A percentile compares a stretch with the other conserved stretches of the same genome.
phyloP scores from a whole-genome alignment of 495 filamentous ascomycete genomes.

The Penicillium salamii region DNA sequence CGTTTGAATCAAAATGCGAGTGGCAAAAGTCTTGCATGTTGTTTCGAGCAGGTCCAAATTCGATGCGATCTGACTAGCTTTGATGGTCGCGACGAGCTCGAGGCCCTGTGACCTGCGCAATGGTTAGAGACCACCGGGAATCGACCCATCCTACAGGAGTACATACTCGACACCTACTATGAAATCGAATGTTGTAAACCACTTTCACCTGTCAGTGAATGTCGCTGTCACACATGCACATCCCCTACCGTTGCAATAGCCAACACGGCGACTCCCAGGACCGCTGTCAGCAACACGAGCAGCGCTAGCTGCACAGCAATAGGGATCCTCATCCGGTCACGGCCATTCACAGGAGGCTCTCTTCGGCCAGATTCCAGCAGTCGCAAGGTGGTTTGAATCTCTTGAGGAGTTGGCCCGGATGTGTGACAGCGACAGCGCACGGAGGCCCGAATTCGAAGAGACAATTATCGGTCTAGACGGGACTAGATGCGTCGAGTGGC shows the following conservation, averaged over 20 bases:
- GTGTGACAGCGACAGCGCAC: too few species aligned
- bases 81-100: conserved; percentile 77
- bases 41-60: conserved; percentile 72
- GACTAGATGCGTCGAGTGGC: conserved; percentile 3
- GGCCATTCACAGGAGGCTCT: not conserved
- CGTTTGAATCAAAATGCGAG: conserved; percentile 63
- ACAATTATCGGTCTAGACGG: not conserved
- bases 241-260: conserved; percentile 57
- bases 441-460: too few species aligned
- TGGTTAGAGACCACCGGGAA: not conserved
- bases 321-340: conserved; percentile 65
- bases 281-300: conserved; percentile 67
- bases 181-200: conserved; percentile 74
- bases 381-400: too few species aligned
- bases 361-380: not conserved
- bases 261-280: conserved; percentile 63
- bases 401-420: too few species aligned
- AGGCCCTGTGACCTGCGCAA: conserved; percentile 50
- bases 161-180: conserved; percentile 61
- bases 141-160: not conserved
- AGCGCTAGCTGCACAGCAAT: conserved; percentile 79
- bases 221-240: not conserved
- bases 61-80: conserved; percentile 74
- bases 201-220: conserved; percentile 26
- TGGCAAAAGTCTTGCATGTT: conserved; percentile 61